A percentile compares a stretch with the other conserved stretches of the same genome.
These are phyloP conservation scores for Coemansia javaensis DNA, from an alignment of 192 early-diverging fungal genomes.

Conservation along the genomic window DNA sequence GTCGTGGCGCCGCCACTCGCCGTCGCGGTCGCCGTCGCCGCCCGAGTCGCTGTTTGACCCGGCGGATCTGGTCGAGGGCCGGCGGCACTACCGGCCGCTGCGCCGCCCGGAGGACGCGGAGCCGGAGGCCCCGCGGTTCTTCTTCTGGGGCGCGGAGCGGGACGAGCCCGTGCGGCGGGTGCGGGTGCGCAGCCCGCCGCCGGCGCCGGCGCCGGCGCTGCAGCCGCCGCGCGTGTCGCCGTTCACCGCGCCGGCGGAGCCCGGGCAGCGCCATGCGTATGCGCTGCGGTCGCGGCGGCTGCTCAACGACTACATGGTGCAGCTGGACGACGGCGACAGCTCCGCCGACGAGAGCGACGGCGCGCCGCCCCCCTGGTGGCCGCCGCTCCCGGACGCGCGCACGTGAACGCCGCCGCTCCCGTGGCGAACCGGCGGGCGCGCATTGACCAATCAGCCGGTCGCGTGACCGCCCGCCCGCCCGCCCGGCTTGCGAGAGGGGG, in stretches of 20 bases:
- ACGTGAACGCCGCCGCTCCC: not conserved
- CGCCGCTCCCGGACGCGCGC: not conserved
- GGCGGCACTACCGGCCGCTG: no score
- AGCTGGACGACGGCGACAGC: slow-evolving; percentile 12
- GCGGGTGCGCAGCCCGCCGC: no score
- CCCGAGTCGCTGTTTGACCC: slow-evolving; percentile 10
- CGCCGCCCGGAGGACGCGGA: no score
- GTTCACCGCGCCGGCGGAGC: not conserved
- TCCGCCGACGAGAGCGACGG: slow-evolving; percentile 5
- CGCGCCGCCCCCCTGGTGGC: no score
- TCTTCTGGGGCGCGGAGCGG: no score
- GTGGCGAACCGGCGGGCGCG: no score
- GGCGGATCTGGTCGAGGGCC: not conserved
- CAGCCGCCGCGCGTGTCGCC: not conserved
- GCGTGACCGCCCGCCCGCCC: no score
- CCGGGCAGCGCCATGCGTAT: not conserved
- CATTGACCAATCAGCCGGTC: no score
- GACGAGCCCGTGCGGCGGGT: no score
- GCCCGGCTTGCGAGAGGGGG: no score
- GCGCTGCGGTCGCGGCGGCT: not conserved
- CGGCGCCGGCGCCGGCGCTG: no score
- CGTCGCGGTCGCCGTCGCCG: slow-evolving; percentile 4
- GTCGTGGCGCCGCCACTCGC: not conserved
- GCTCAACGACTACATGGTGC: slow-evolving; percentile 6
- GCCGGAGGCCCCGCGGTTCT: no score